Conservation (phyloP, 176 grass and related monocot genomes). For the Alopecurus myosuroides region DNA sequence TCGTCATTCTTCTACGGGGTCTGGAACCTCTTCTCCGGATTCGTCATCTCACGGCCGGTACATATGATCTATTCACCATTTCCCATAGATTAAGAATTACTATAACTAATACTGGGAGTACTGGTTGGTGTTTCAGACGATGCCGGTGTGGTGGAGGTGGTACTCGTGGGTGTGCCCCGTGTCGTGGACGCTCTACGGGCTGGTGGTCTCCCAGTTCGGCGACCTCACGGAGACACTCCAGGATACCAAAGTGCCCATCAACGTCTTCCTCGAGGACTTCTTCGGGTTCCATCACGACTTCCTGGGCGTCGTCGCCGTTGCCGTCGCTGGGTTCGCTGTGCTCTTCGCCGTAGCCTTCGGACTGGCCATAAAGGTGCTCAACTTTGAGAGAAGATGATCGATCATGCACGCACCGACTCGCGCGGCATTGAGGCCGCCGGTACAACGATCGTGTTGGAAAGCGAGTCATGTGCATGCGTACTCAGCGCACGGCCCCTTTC, state of each 20-base stretch:
- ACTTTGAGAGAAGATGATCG: slow-evolving; percentile 45
- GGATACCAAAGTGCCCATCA: slow-evolving; percentile 4
- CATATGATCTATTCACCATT: too few relatives aligned
- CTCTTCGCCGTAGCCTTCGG: slow-evolving; percentile 44
- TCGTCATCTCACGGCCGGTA: slow-evolving; percentile 49
- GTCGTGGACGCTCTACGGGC: slow-evolving; percentile 48
- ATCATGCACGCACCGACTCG: not conserved
- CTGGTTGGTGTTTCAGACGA: slow-evolving; percentile 24
- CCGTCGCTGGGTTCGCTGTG: slow-evolving; percentile 23
- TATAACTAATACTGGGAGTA: too few relatives aligned
- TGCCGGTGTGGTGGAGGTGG: slow-evolving; percentile 59
- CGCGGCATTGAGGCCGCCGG: not conserved
- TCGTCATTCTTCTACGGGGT: slow-evolving; percentile 52
- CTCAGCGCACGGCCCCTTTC: too few relatives aligned
- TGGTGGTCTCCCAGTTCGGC: slow-evolving; percentile 51
- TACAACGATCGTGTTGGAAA: not conserved
- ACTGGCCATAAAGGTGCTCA: slow-evolving; percentile 46
- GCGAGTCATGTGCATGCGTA: not conserved
- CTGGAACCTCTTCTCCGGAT: slow-evolving; percentile 66
- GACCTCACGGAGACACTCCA: slow-evolving; percentile 14
- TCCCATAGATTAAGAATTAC: too few relatives aligned
- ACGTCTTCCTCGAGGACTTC: slow-evolving; percentile 30
- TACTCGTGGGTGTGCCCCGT: slow-evolving; percentile 55
- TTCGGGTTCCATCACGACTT: slow-evolving; percentile 48
- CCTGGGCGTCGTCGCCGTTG: slow-evolving; percentile 24